Percentiles rank a stretch among this genome's conserved stretches.
These are phyloP conservation scores for Pyrenochaeta sp. DNA, from an alignment of 2,329 filamentous ascomycete species.

Conservation along the genomic window DNA sequence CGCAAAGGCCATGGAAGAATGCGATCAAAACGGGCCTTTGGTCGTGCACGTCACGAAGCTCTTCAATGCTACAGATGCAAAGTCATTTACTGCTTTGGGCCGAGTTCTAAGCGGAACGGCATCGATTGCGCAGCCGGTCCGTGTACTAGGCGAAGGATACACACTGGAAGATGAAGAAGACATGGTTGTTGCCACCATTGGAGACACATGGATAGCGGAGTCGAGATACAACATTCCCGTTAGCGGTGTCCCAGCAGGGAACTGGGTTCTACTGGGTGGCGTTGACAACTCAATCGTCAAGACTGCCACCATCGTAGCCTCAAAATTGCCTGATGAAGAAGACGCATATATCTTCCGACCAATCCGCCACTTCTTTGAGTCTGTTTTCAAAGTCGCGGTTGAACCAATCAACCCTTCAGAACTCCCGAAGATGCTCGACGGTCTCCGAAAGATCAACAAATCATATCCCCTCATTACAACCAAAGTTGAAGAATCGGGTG, in stretches of 20 bases:
- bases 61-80: slow-evolving; percentile 89
- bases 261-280: slow-evolving; percentile 88
- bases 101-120: slow-evolving; percentile 93
- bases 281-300: slow-evolving; percentile 99
- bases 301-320: slow-evolving; percentile 86
- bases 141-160: slow-evolving; percentile 93
- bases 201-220: slow-evolving; percentile 88
- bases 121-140: slow-evolving; percentile 79
- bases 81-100: slow-evolving; percentile 87
- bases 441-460: slow-evolving; percentile 95
- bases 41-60: slow-evolving; percentile 94
- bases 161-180: slow-evolving; percentile 98
- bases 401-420: slow-evolving; percentile 98
- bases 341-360: slow-evolving; percentile 96
- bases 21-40: slow-evolving; percentile 87
- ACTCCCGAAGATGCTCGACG: slow-evolving; percentile 97
- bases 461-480: slow-evolving; percentile 95
- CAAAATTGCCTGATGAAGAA: slow-evolving; percentile 82
- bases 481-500: slow-evolving; percentile 97
- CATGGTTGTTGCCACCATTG: slow-evolving; percentile 86
- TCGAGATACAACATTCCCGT: slow-evolving; percentile 92
- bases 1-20: slow-evolving; percentile 79
- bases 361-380: slow-evolving; percentile 93
- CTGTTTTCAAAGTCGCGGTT: slow-evolving; percentile 95
- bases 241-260: slow-evolving; percentile 91